Conservation (phyloP, 2,329 filamentous ascomycete genomes). For the Aureobasidium sp. region DNA sequence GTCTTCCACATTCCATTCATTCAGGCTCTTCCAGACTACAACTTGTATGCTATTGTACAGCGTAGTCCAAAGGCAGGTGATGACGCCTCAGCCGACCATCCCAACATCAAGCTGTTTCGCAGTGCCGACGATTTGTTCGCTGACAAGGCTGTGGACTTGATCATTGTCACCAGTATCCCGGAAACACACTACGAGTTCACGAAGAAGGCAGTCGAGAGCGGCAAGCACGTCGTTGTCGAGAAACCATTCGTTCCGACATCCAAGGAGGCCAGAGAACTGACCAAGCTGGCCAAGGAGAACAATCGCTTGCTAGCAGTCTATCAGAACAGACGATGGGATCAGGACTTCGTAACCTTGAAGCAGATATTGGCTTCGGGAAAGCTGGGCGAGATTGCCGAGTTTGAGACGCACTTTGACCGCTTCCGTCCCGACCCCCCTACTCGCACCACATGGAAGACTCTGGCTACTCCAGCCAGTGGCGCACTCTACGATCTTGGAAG, state of each 20-base stretch:
- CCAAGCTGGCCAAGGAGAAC: slow-evolving; percentile 31
- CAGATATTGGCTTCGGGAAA: slow-evolving; percentile 53
- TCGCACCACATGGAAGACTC: slow-evolving; percentile 56
- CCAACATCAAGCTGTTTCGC: slow-evolving; percentile 57
- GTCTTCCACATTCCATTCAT: slow-evolving; percentile 81
- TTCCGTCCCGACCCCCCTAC: slow-evolving; percentile 53
- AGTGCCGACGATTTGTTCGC: slow-evolving; percentile 56
- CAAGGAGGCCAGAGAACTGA: slow-evolving; percentile 59
- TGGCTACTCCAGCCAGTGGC: slow-evolving; percentile 58
- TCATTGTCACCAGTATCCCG: slow-evolving; percentile 66
- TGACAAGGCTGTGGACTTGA: slow-evolving; percentile 60
- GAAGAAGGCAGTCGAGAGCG: slow-evolving; percentile 57
- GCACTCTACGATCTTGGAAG: slow-evolving; percentile 68
- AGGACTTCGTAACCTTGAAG: slow-evolving; percentile 65
- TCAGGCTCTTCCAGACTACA: slow-evolving; percentile 52
- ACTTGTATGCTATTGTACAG: slow-evolving; percentile 69
- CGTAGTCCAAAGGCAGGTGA: slow-evolving; percentile 57
- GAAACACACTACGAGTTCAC: slow-evolving; percentile 62
- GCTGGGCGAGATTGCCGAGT: slow-evolving; percentile 68
- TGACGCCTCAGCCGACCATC: slow-evolving; percentile 63
- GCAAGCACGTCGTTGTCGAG: slow-evolving; percentile 74
- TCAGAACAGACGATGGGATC: slow-evolving; percentile 65
- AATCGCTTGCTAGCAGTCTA: slow-evolving; percentile 41
- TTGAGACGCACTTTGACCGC: slow-evolving; percentile 74
- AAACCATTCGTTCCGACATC: slow-evolving; percentile 74